A percentile compares a stretch with the other conserved stretches of the same genome.
phyloP scores from a whole-genome alignment of 148 eudicot genomes.

The Cornus suecica region DNA sequence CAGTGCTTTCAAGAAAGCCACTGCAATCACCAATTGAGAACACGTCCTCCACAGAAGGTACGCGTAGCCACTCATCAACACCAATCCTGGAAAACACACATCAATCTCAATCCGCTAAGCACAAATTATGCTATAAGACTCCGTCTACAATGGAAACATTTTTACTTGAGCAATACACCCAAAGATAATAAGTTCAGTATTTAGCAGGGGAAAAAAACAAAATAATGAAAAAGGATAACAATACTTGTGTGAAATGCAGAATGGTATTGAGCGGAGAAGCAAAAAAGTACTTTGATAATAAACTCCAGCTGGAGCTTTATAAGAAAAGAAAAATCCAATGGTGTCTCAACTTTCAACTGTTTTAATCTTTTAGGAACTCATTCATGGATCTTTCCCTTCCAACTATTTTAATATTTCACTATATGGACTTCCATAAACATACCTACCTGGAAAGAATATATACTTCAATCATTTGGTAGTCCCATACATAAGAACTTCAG shows the following conservation, averaged over 20 bases:
- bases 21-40: conserved; percentile 92
- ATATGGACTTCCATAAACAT: background rate
- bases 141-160: background rate
- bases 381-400: background rate
- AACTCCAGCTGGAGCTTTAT: too few relatives aligned
- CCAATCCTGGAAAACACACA: conserved; percentile 59
- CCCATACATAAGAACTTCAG: background rate
- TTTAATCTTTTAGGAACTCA: background rate
- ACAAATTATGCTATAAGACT: background rate
- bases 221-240: background rate
- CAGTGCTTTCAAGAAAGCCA: conserved; percentile 92
- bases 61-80: conserved; percentile 85
- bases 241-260: background rate
- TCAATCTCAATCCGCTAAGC: background rate
- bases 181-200: too few relatives aligned
- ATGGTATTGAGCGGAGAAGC: background rate
- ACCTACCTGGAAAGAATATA: background rate
- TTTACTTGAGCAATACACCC: background rate
- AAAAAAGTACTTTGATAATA: background rate
- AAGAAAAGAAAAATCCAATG: too few relatives aligned
- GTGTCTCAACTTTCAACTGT: background rate
- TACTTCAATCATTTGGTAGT: background rate
- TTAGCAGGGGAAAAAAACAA: too few relatives aligned
- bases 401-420: background rate
- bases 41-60: conserved; percentile 73